A percentile compares a stretch with the other conserved stretches of the same genome.
phyloP scores from a whole-genome alignment of 345 rosid genomes.

The Raphanus raphanistrum region DNA sequence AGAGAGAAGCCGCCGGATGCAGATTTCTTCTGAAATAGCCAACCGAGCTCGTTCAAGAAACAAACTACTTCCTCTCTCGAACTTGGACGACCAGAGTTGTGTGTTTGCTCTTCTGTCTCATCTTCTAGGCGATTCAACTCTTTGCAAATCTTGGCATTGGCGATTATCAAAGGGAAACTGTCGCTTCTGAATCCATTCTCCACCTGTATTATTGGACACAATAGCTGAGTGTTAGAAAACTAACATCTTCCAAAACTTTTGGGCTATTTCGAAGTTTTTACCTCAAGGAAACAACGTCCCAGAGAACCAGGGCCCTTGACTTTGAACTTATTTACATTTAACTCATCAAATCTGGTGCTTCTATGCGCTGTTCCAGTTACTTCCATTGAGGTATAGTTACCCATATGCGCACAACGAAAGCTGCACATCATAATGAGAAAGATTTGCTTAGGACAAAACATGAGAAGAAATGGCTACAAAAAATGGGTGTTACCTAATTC shows the following conservation, averaged over 20 bases:
- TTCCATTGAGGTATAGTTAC: constrained; percentile 58
- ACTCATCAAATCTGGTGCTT: constrained; percentile 50
- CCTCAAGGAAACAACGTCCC: constrained; percentile 92
- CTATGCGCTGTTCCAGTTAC: constrained; percentile 34
- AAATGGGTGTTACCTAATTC: constrained; percentile 51
- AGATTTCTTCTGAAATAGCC: constrained; percentile 71
- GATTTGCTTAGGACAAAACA: not conserved
- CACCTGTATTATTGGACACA: constrained; percentile 50
- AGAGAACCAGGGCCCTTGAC: constrained; percentile 38
- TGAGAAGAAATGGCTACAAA: not conserved
- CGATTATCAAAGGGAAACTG: constrained; percentile 78
- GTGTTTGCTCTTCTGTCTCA: constrained; percentile 31
- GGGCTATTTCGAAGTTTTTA: constrained; percentile 15
- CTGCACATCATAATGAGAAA: constrained; percentile 47
- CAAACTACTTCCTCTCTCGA: constrained; percentile 67
- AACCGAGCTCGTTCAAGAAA: constrained; percentile 85
- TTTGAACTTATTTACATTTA: constrained; percentile 51
- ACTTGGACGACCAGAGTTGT: constrained; percentile 44
- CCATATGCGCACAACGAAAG: constrained; percentile 60
- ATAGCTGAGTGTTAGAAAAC: not conserved
- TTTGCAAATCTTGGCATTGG: constrained; percentile 69
- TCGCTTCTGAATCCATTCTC: constrained; percentile 84
- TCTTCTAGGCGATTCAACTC: constrained; percentile 74
- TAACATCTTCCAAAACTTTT: constrained; percentile 15
- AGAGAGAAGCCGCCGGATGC: constrained; percentile 46